Conservation (phyloP, 192 early-diverging fungal genomes). For the Backusella circina region DNA sequence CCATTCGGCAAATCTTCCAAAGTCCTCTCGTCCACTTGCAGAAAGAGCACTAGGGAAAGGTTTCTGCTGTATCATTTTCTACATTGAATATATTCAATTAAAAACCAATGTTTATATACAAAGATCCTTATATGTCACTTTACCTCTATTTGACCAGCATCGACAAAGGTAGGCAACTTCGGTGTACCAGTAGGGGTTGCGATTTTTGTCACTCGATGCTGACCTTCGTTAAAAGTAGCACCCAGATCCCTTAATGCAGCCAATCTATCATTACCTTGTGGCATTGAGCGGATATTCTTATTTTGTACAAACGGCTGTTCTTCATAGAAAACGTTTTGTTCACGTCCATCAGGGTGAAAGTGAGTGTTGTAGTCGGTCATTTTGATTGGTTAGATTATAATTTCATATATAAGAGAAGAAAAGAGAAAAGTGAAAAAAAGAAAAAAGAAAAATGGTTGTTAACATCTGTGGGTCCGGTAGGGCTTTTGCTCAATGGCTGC, state of each 20-base stretch:
- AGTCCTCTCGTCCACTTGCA: not conserved
- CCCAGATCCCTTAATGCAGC: constrained; percentile 24
- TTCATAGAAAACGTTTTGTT: not conserved
- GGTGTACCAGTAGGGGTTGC: constrained; percentile 28
- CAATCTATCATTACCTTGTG: constrained; percentile 18
- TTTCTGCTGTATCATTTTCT: not conserved
- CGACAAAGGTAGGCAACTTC: constrained; percentile 21
- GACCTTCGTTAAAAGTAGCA: constrained; percentile 27
- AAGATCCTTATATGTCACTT: not conserved
- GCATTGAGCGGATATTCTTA: constrained; percentile 14
- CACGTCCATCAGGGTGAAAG: not conserved
- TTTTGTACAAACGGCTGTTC: not conserved
- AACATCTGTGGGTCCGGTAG: not conserved
- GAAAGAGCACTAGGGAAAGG: not conserved
- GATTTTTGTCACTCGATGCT: constrained; percentile 25
- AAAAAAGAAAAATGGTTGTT: not conserved
- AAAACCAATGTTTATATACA: not conserved
- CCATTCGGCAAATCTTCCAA: not conserved
- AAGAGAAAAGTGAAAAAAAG: not conserved
- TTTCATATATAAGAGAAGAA: not conserved
- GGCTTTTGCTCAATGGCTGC: not conserved
- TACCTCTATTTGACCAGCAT: constrained; percentile 16
- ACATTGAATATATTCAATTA: not conserved
- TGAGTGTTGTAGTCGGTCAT: constrained; percentile 4
- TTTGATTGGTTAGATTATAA: constrained; percentile 8